phyloP scores from a whole-genome alignment of 2,329 filamentous ascomycete genomes.

The Fusarium sp. region DNA sequence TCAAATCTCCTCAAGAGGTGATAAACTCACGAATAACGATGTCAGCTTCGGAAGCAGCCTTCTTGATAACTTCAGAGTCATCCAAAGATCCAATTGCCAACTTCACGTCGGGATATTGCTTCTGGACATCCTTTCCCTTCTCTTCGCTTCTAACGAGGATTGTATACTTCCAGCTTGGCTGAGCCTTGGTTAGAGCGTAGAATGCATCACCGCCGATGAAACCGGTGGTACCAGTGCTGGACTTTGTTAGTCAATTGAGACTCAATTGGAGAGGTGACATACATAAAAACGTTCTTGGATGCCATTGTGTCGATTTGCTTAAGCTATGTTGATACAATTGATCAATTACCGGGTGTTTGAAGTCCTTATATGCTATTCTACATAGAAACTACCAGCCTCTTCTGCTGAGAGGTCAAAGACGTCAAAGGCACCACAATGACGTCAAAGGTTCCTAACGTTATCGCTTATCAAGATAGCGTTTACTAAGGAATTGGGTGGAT shows the following conservation, averaged over 20 bases:
- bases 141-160: constrained; percentile 56
- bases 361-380: rapidly evolving
- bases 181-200: constrained; percentile 7
- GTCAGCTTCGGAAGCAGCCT: constrained; percentile 50
- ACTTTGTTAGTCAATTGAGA: neutral
- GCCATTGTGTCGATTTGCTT: neutral
- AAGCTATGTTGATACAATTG: rapidly evolving
- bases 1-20: rapidly evolving
- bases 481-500: rapidly evolving
- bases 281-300: constrained; percentile 22
- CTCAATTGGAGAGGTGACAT: rapidly evolving
- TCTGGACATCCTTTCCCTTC: constrained; percentile 50
- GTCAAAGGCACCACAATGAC: constrained; percentile 13
- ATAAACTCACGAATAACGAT: constrained; percentile 50
- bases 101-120: constrained; percentile 44
- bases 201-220: constrained; percentile 26
- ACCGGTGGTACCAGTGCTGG: constrained; percentile 20
- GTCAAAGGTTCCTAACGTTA: neutral
- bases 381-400: neutral
- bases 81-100: constrained; percentile 51
- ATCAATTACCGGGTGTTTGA: rapidly evolving
- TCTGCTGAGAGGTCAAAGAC: constrained; percentile 6
- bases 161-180: constrained; percentile 56
- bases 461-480: neutral
- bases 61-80: constrained; percentile 46